Conservation (phyloP, 2,329 filamentous ascomycete species). For the Helicocarpus griseus region DNA sequence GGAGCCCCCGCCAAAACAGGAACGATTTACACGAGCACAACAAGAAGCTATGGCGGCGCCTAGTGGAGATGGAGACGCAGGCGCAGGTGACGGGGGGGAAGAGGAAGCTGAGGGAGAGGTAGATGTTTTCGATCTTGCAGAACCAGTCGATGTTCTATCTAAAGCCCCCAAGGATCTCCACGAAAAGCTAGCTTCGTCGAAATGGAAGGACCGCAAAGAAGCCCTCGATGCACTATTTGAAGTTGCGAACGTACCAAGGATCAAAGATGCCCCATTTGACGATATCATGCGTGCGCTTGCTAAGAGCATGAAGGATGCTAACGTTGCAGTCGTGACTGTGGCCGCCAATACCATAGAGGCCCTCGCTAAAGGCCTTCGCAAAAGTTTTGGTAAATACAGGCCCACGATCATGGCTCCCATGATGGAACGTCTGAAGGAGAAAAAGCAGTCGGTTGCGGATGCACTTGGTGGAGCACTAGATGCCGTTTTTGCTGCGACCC, state of each 20-base stretch:
- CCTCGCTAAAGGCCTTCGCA: slow-evolving; percentile 74
- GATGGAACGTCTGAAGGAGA: slow-evolving; percentile 93
- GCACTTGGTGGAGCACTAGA: slow-evolving; percentile 81
- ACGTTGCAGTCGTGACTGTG: slow-evolving; percentile 85
- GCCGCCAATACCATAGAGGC: slow-evolving; percentile 89
- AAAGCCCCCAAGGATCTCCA: slow-evolving; percentile 74
- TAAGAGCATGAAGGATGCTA: slow-evolving; percentile 98
- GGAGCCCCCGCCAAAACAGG: slow-evolving; percentile 79
- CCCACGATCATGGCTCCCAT: slow-evolving; percentile 74
- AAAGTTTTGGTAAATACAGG: slow-evolving; percentile 70
- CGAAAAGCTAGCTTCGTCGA: slow-evolving; percentile 77
- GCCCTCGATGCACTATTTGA: slow-evolving; percentile 72
- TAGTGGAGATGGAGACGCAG: slow-evolving; percentile 47
- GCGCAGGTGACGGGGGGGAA: slow-evolving; percentile 49
- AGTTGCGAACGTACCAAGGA: slow-evolving; percentile 71
- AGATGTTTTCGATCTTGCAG: slow-evolving; percentile 71
- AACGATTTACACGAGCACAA: slow-evolving; percentile 77
- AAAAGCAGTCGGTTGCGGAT: slow-evolving; percentile 82
- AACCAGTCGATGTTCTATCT: slow-evolving; percentile 75
- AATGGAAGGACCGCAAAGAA: slow-evolving; percentile 98
- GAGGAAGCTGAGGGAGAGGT: slow-evolving; percentile 59
- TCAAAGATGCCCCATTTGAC: slow-evolving; percentile 82
- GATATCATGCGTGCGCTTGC: slow-evolving; percentile 76
- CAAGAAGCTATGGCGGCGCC: slow-evolving; percentile 72
- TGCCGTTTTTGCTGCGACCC: slow-evolving; percentile 55